Base-by-base conservation (phyloP, 495 filamentous ascomycete species). In the Letharia lupina region DNA sequence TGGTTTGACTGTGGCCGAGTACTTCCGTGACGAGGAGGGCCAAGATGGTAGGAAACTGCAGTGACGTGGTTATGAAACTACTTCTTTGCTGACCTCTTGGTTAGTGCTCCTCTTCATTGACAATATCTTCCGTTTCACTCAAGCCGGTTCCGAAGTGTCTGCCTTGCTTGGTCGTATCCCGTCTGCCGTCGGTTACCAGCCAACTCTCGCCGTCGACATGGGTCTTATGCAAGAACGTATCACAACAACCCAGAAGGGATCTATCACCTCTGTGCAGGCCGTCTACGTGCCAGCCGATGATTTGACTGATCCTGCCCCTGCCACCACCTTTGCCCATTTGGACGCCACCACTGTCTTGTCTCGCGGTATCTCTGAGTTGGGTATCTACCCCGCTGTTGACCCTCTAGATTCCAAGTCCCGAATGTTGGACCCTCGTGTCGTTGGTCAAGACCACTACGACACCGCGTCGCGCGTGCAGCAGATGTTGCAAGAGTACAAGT, bases 81-180 rank as follows among this genome's bases (percentile, higher is more conserved):
- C 2, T 16, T 39, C 37, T 33, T 56, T n/a, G 70, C 72, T 78
- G 66, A 77, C 45, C 4, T 23, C 33, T 8, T 0, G 15, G 39
- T 12, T 63, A 88, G 91, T 96, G 89, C 87, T 96, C 77, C 90
- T 96, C 80, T 96, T 93, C 86, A 97, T 97, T 81, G 94, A 98
- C 90, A 98, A 98, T 87, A 98, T 98, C 81, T 97, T 97, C 91
- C 91, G 94, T 77, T 98, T 98, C 90, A 98, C 94, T 74, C 95
- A 98, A 84, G 94, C 94, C 79, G 94, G 94, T 91, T 98, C 94
- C 76, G 94, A 98, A 84, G 94, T 98, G 87, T 98, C 95, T 83
- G 94, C 94, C 76, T 86, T 98, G 77, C 87, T 98, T 64, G 94
- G 94, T 85, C 94, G 94, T 92, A 98, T 98, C 77, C 94, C 94